phyloP scores from a whole-genome alignment of 306 rosid species.

The Canavalia ensiformis region DNA sequence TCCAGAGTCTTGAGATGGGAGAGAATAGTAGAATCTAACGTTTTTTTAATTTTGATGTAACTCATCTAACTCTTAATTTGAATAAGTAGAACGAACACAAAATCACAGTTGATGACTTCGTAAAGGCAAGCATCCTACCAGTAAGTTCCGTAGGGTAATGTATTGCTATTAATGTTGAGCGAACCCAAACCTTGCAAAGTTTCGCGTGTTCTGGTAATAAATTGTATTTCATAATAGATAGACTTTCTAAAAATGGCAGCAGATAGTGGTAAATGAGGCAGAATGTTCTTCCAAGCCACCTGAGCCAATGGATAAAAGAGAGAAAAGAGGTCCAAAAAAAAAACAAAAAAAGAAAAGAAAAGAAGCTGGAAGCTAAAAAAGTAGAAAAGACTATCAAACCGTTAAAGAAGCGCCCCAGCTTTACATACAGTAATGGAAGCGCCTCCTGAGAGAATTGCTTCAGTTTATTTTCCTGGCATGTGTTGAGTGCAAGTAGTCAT shows the following conservation, averaged over 20 bases:
- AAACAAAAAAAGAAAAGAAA: background rate
- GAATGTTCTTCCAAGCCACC: background rate
- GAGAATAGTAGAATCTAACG: background rate
- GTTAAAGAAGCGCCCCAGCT: background rate
- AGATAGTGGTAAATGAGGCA: constrained; percentile 3
- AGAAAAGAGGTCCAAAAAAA: background rate
- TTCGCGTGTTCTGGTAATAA: no score
- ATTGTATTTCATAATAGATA: no score
- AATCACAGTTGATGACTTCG: background rate
- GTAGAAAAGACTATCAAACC: background rate
- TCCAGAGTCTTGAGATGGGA: background rate
- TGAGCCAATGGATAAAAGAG: background rate
- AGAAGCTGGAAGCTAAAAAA: background rate
- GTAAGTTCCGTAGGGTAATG: background rate
- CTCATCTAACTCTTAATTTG: no score
- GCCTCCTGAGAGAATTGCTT: no score
- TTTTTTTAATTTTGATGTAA: no score
- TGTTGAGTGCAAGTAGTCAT: no score
- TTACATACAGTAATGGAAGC: no score
- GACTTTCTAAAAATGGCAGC: background rate
- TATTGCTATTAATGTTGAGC: no score
- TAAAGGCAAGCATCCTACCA: no score
- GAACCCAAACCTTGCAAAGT: no score
- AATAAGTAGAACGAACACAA: constrained; percentile 19
- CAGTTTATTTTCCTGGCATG: no score